Percentiles rank a stretch among this genome's conserved stretches.
Evolutionary conservation across 2,329 filamentous ascomycete genomes (phyloP).

Genomic region (Emmonsia crescens): DNA sequence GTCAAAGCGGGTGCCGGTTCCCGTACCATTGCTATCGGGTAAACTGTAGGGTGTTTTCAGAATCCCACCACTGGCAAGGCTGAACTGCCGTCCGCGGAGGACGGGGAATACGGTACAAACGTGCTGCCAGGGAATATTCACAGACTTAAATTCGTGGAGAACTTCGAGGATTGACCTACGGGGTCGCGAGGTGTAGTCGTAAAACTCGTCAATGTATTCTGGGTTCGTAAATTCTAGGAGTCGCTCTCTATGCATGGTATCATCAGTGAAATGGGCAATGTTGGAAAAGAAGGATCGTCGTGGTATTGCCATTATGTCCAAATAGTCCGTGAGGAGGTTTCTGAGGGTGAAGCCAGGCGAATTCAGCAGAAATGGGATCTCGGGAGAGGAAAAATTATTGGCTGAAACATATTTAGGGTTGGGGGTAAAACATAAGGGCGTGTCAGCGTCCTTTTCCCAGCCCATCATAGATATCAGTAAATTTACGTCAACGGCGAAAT

Average conservation of each 20-base stretch:
- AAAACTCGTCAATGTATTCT: slow-evolving; percentile 77
- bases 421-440: slow-evolving; percentile 45
- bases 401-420: slow-evolving; percentile 16
- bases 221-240: slow-evolving; percentile 74
- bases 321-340: slow-evolving; percentile 64
- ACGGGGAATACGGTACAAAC: slow-evolving; percentile 64
- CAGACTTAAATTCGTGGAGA: slow-evolving; percentile 75
- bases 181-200: slow-evolving; percentile 87
- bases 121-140: slow-evolving; percentile 67
- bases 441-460: slow-evolving; percentile 66
- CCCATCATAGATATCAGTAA: slow-evolving; percentile 65
- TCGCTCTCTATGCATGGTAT: slow-evolving; percentile 65
- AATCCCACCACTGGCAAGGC: slow-evolving; percentile 66
- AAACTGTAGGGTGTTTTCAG: slow-evolving; percentile 23
- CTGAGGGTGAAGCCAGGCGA: slow-evolving; percentile 51
- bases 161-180: slow-evolving; percentile 86
- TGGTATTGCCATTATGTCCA: slow-evolving; percentile 85
- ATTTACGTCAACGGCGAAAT: slow-evolving; percentile 71
- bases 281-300: slow-evolving; percentile 74
- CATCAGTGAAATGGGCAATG: slow-evolving; percentile 62
- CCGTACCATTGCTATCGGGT: slow-evolving; percentile 4
- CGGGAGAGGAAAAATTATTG: slow-evolving; percentile 18
- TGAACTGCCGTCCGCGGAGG: slow-evolving; percentile 85
- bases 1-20: slow-evolving; percentile 47
- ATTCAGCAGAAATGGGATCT: slow-evolving; percentile 26